Evolutionary conservation across 2,329 filamentous ascomycete genomes (phyloP).

Genomic region (Aspergillus sp.): DNA sequence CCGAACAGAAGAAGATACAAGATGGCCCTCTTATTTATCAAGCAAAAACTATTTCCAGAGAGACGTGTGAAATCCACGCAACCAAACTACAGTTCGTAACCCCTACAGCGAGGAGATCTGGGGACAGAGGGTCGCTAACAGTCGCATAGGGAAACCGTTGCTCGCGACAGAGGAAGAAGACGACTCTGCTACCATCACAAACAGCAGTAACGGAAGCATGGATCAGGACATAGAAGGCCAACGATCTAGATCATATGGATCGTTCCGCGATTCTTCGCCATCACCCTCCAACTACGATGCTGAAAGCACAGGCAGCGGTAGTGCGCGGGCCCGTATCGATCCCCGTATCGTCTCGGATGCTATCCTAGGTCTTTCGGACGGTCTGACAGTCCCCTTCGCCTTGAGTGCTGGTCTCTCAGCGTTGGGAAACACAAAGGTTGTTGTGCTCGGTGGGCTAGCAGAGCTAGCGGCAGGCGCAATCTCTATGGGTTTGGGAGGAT

Average conservation of each 20-base stretch:
- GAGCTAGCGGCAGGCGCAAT: conserved; percentile 75
- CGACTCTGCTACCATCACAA: conserved; percentile 13
- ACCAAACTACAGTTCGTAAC: conserved; percentile 16
- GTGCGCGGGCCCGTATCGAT: conserved; percentile 37
- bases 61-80: conserved; percentile 11
- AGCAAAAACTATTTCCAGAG: conserved; percentile 37
- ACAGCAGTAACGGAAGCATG: conserved; percentile 21
- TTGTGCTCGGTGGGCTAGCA: conserved; percentile 72
- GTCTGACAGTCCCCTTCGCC: conserved; percentile 76
- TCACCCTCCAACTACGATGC: conserved; percentile 21
- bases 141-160: conserved; percentile 31
- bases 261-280: conserved; percentile 29
- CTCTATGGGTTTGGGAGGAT: conserved; percentile 76
- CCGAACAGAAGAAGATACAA: not conserved
- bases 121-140: conserved; percentile 1
- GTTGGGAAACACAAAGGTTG: conserved; percentile 63
- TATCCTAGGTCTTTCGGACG: conserved; percentile 75
- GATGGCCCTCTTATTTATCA: conserved; percentile 42
- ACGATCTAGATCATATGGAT: conserved; percentile 32
- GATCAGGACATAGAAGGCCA: conserved; percentile 36
- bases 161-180: conserved; percentile 24
- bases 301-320: conserved; percentile 20
- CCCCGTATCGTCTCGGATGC: conserved; percentile 55
- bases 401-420: conserved; percentile 67
- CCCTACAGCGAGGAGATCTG: conserved; percentile 4